phyloP scores from a whole-genome alignment of 2,329 filamentous ascomycete genomes.

The Lojkania enalia region DNA sequence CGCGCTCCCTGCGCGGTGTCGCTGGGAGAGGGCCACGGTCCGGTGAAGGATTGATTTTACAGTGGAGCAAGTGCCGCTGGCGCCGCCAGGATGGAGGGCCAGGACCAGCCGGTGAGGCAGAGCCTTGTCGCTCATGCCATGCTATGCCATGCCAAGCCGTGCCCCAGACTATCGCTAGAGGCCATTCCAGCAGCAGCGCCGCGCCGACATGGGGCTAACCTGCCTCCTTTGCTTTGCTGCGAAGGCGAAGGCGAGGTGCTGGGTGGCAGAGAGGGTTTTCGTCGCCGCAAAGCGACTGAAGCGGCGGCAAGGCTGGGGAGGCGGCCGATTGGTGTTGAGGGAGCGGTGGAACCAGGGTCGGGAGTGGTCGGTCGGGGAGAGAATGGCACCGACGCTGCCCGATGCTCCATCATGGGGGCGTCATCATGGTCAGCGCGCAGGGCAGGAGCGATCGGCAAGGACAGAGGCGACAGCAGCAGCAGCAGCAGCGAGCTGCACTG shows the following conservation, averaged over 20 bases:
- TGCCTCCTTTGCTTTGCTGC: too few relatives aligned
- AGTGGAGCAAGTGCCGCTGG: not conserved
- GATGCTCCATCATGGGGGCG: not conserved
- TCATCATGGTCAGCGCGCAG: slow-evolving; percentile 1
- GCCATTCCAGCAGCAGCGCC: slow-evolving; percentile 28
- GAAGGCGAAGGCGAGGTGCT: not conserved
- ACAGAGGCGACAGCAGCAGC: not conserved
- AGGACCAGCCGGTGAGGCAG: not conserved
- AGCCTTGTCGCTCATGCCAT: not conserved
- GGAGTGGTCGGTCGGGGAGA: not conserved
- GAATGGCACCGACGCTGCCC: slow-evolving; percentile 7
- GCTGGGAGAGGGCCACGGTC: not conserved
- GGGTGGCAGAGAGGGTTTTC: not conserved
- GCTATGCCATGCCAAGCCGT: too few relatives aligned
- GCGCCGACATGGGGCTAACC: too few relatives aligned
- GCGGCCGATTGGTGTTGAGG: not conserved
- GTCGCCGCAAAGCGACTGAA: not conserved
- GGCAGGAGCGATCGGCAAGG: not conserved
- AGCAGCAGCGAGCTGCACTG: not conserved
- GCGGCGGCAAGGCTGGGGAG: not conserved
- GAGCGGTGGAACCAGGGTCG: not conserved
- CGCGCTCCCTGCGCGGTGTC: not conserved
- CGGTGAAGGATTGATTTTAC: not conserved
- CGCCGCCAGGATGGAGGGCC: not conserved
- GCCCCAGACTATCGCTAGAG: not conserved